Evolutionary conservation across 257 asterid genomes (phyloP).

Genomic region (Asclepias syriaca): DNA sequence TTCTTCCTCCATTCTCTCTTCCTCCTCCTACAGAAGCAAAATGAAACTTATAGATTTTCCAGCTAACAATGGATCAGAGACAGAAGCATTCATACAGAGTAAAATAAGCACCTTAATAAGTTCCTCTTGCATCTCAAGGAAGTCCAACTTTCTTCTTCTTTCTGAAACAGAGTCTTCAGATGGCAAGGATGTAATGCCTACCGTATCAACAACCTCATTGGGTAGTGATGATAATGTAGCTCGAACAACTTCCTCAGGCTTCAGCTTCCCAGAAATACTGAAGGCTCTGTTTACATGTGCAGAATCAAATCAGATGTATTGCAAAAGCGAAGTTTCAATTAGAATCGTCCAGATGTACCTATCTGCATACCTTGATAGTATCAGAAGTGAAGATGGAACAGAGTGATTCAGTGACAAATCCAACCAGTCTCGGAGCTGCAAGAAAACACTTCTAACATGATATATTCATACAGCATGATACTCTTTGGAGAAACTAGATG

Average conservation of each 20-base stretch:
- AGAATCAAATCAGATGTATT: conserved; percentile 24
- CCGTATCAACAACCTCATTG: conserved; percentile 89
- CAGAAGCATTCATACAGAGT: background rate
- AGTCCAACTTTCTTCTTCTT: conserved; percentile 84
- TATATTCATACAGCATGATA: background rate
- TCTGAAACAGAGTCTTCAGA: conserved; percentile 87
- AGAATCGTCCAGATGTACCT: background rate
- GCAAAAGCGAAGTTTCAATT: conserved; percentile 16
- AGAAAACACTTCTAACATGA: conserved; percentile 4
- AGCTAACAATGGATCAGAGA: background rate
- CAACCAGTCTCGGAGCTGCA: conserved; percentile 88
- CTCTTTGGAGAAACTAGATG: background rate
- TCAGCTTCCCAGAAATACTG: conserved; percentile 67
- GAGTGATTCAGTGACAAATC: conserved; percentile 86
- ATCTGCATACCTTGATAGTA: conserved; percentile 87
- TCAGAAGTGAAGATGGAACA: conserved; percentile 84
- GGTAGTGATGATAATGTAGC: conserved; percentile 88
- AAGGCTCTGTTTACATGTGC: conserved; percentile 52
- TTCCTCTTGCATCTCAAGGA: conserved; percentile 89
- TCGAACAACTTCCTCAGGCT: conserved; percentile 76
- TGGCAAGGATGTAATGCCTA: conserved; percentile 71
- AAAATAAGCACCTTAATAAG: conserved; percentile 60
- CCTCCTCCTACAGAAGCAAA: conserved; percentile 57
- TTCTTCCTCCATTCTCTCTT: conserved; percentile 58
- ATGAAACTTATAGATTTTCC: background rate